phyloP scores from a whole-genome alignment of 306 rosid genomes.

The Inga oerstediana region DNA sequence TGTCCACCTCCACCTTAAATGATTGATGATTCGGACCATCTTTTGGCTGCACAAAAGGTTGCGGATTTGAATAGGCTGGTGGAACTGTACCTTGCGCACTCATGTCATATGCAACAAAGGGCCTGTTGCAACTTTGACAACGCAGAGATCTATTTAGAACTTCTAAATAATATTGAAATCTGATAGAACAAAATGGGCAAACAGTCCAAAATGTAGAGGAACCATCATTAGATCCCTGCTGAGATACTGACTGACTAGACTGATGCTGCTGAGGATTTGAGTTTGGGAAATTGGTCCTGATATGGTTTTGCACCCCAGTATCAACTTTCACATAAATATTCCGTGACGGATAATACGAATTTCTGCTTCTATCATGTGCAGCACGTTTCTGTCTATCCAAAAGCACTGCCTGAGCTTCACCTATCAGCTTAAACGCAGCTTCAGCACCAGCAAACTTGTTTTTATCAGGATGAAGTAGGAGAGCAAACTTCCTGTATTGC shows the following conservation, averaged over 20 bases:
- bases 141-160: slow-evolving; percentile 64
- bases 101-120: slow-evolving; percentile 62
- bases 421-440: slow-evolving; percentile 92
- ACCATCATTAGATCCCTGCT: slow-evolving; percentile 40
- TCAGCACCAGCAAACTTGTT: slow-evolving; percentile 92
- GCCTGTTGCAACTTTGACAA: slow-evolving; percentile 69
- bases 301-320: slow-evolving; percentile 44
- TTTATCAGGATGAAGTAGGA: slow-evolving; percentile 95
- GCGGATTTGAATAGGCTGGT: slow-evolving; percentile 47
- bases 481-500: slow-evolving; percentile 88
- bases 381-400: slow-evolving; percentile 68
- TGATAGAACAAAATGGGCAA: slow-evolving; percentile 79
- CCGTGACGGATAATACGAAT: slow-evolving; percentile 45
- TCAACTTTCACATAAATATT: slow-evolving; percentile 39
- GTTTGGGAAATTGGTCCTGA: slow-evolving; percentile 44
- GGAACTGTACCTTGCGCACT: slow-evolving; percentile 43
- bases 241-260: slow-evolving; percentile 41
- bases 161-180: slow-evolving; percentile 71
- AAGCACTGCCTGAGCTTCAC: slow-evolving; percentile 86
- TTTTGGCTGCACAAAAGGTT: slow-evolving; percentile 50
- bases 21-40: slow-evolving; percentile 34
- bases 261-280: slow-evolving; percentile 45
- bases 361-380: slow-evolving; percentile 60
- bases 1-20: slow-evolving; percentile 49
- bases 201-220: slow-evolving; percentile 80